Evolutionary conservation across 1,284 basidiomycete genomes (phyloP), one percentile per base, ranked within the genome.

Genomic region (Earliella scabrosa): DNA sequence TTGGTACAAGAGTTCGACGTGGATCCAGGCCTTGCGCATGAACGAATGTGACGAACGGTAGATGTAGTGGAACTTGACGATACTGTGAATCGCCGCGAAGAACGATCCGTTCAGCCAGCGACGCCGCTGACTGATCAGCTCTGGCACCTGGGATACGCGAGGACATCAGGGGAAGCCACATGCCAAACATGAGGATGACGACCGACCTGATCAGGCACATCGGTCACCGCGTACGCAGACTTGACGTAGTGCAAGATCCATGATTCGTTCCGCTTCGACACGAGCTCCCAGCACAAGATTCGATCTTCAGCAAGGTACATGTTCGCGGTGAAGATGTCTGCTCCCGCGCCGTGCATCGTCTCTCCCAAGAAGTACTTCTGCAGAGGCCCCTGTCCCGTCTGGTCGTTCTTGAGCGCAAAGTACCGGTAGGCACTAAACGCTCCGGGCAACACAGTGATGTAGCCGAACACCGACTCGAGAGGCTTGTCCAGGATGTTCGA

Each of bases 51-150:
- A 89, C 13, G 91, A 94, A 31, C 94, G 85, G 74, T 97, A 97
- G 51, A 98, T 85, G 68, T 97, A 95, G 66, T 92, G 86, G 73
- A 98, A 97, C 71, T 97, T 93, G 58, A 95, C 80, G 2, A 88
- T 90, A 54, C 88, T 89, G 75, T 98, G 93, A 36, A 96, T 86
- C 0, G 93, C 93, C 2, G 96, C 97, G 69, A 97, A 97, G 83
- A 98, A 98, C 6, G 93, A 96, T 5, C 97, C 97, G 69, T 98
- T 99, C 36, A 98, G 82, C 97, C 97, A 97, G 50, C 95, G 87
- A 51, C 95, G 83, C 53, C 95, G 88, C 70, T 97, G 95, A 0
- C 92, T 93, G 65, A 97, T 95, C 52, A 97, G 75, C 70, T 97
- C 95, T 0, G 94, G 90, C 4, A 95, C 86, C 80, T 87, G 53